A percentile compares a stretch with the other conserved stretches of the same genome.
phyloP scores from a whole-genome alignment of 73 alveolate genomes.

The Loxodes magnus region DNA sequence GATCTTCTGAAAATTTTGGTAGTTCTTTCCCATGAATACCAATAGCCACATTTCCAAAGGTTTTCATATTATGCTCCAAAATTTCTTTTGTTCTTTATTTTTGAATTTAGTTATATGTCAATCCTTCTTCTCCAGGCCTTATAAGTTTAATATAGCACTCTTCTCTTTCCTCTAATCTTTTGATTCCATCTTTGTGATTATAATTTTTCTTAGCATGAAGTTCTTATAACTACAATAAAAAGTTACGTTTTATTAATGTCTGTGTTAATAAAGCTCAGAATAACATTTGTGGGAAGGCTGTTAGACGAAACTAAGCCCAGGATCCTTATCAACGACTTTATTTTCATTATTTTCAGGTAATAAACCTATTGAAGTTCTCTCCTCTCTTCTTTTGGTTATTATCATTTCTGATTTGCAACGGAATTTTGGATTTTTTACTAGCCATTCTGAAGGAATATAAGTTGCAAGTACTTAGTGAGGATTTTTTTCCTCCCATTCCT shows the following conservation, averaged over 20 bases:
- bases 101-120: background rate
- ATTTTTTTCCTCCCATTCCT: conserved; percentile 58
- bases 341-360: conserved; percentile 27
- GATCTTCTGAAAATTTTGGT: conserved; percentile 1
- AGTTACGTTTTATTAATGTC: background rate
- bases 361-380: conserved; percentile 52
- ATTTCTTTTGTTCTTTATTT: background rate
- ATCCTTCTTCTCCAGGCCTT: background rate
- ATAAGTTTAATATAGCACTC: background rate
- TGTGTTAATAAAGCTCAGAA: background rate
- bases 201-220: too few species aligned
- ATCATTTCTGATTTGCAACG: conserved; percentile 35
- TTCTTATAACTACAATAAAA: too few species aligned
- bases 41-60: conserved; percentile 9
- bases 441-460: conserved; percentile 29
- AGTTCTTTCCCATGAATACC: conserved; percentile 22
- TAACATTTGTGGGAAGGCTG: background rate
- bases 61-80: conserved; percentile 5
- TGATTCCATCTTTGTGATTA: background rate
- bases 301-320: background rate
- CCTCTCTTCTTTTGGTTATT: conserved; percentile 34
- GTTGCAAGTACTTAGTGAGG: conserved; percentile 35
- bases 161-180: conserved; percentile 6
- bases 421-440: conserved; percentile 42
- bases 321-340: background rate